Evolutionary conservation across 495 filamentous ascomycete species (phyloP), one percentile per base, ranked within the genome.

Genomic region (Penicillium bovifimosum): DNA sequence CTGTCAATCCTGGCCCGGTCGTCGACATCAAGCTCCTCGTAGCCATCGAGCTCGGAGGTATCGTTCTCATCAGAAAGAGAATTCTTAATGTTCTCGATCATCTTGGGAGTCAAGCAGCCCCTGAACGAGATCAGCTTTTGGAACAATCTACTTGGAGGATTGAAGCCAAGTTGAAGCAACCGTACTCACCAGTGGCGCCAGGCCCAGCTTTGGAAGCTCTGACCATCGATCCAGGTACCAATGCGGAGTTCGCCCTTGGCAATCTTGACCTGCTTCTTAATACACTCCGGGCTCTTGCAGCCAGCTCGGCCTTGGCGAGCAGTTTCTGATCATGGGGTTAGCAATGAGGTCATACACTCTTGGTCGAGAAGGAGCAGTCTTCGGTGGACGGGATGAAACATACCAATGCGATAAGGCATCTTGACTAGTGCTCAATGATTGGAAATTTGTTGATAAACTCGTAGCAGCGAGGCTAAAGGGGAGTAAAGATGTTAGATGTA

Each of bases 171-270:
- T 5, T 14, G 9, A 42, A 6, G 16, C 6, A 42, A 14, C 5
- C 13, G 24, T 42, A 64, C 79, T 61, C 71, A 92, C 90, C 90
- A 96, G 65, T 96, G 90, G 51, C 82, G 79, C 81, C 82, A 96
- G 41, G 62, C 60, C 76, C 78, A 93, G 51, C 71, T 67, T 45
- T 77, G 73, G 36, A 73, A 62, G 6, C 62, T 67, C 0, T 74
- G 54, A 24, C 79, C 72, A 10, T 79, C 75, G 40, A 93, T 73
- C 76, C 82, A 85, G 39, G 74, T 74, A 26, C 86, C 91, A 27
- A 85, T 75, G 11, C 90, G 85, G 6, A 95, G 63, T 47, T 86
- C 80, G 41, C 82, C 88, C 69, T 93, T 93, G 5, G 40, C n/a
- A 59, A 96, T 89, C 64, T 93, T 92, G 52, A 74, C 55, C 6